phyloP scores from a whole-genome alignment of 2,329 filamentous ascomycete genomes.

The Neonectria punicea region DNA sequence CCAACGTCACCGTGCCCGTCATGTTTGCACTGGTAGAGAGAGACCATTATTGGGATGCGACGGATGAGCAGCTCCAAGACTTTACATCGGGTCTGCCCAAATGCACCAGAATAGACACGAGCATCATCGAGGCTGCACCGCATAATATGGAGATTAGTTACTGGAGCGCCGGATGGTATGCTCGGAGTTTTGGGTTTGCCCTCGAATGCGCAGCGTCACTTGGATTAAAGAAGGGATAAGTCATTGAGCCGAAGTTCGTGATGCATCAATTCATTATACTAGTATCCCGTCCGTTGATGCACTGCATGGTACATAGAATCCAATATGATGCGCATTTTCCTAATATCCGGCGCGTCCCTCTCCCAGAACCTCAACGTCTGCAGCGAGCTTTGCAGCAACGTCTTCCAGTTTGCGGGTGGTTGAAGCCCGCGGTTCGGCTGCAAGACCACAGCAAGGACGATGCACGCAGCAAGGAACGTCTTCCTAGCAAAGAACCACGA shows the following conservation, averaged over 20 bases:
- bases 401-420: slow-evolving; percentile 10
- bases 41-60: slow-evolving; percentile 33
- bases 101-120: slow-evolving; percentile 31
- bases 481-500: slow-evolving; percentile 22
- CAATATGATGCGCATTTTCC: background rate
- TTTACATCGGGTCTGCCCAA: slow-evolving; percentile 22
- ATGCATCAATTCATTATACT: background rate
- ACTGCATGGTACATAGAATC: background rate
- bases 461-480: slow-evolving; percentile 12
- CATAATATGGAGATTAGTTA: slow-evolving; percentile 38
- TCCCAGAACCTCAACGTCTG: background rate
- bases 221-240: slow-evolving; percentile 2
- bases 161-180: slow-evolving; percentile 35
- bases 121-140: slow-evolving; percentile 29
- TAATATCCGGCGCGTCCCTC: background rate
- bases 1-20: slow-evolving; percentile 24
- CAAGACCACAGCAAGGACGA: slow-evolving; percentile 16
- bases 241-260: background rate
- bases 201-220: slow-evolving; percentile 33
- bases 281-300: background rate
- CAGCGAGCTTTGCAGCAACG: background rate
- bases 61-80: slow-evolving; percentile 32
- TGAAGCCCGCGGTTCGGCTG: slow-evolving; percentile 4
- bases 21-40: slow-evolving; percentile 30
- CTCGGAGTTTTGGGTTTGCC: slow-evolving; percentile 35